These are phyloP conservation scores for Coemansia sp. DNA, from an alignment of 192 early-diverging fungal genomes.

Conservation along the genomic window DNA sequence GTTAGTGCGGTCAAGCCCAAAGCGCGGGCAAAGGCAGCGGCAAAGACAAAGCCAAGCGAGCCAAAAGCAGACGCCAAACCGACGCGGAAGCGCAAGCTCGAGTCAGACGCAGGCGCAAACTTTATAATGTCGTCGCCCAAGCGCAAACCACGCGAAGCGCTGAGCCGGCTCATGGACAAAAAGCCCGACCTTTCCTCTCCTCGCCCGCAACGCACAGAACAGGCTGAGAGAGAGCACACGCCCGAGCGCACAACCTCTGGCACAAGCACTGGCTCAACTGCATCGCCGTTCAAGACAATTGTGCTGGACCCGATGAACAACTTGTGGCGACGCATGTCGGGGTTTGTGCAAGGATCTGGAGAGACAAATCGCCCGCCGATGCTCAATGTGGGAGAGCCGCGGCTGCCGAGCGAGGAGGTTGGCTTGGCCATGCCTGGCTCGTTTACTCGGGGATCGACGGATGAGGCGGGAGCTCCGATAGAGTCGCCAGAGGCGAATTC, in stretches of 20 bases:
- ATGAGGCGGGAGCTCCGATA: slow-evolving; percentile 20
- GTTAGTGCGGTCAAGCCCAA: neutral
- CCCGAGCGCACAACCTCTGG: neutral
- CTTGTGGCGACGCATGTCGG: slow-evolving; percentile 49
- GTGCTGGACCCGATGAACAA: slow-evolving; percentile 39
- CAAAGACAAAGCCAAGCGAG: neutral
- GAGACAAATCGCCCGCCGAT: slow-evolving; percentile 12
- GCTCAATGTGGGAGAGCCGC: slow-evolving; percentile 5
- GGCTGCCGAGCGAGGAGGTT: neutral
- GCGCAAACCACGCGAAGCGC: slow-evolving; percentile 35
- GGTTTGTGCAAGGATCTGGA: slow-evolving; percentile 29
- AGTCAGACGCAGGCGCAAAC: slow-evolving; percentile 3
- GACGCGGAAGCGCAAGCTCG: slow-evolving; percentile 16
- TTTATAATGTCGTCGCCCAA: slow-evolving; percentile 57
- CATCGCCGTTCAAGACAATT: slow-evolving; percentile 50
- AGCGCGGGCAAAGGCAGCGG: neutral
- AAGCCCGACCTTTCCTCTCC: no score
- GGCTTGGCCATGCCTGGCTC: slow-evolving; percentile 3
- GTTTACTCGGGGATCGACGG: slow-evolving; percentile 1
- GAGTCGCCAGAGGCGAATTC: slow-evolving; percentile 36
- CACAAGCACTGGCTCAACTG: neutral
- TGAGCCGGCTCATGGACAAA: slow-evolving; percentile 5
- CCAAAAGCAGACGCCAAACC: neutral
- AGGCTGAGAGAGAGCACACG: slow-evolving; percentile 3
- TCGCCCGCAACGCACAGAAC: neutral